phyloP scores from a whole-genome alignment of 1,139 yeast species.

The Diutina rugosa region DNA sequence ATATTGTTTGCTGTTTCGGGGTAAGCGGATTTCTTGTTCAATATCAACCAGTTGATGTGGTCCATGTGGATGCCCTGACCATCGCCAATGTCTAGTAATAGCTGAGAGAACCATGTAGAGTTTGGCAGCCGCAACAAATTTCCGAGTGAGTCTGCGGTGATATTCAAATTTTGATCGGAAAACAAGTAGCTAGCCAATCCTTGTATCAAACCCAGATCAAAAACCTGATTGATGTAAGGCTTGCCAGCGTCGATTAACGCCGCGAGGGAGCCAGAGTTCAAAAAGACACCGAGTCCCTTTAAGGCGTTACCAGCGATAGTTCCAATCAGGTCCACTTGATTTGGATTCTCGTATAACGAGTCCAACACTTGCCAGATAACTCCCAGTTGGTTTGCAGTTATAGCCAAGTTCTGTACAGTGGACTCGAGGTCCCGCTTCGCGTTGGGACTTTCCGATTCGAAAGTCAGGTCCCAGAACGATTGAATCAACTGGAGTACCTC shows the following conservation, averaged over 20 bases:
- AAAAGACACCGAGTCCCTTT: neutral
- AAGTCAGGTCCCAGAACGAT: neutral
- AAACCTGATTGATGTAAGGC: neutral
- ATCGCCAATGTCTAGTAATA: slow-evolving; percentile 7
- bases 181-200: neutral
- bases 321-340: neutral
- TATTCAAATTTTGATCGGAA: neutral
- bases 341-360: neutral
- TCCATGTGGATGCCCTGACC: slow-evolving; percentile 14
- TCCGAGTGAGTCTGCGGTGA: slow-evolving; percentile 7
- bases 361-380: neutral
- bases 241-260: neutral
- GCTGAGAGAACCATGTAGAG: slow-evolving; percentile 2
- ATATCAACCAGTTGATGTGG: slow-evolving; percentile 6
- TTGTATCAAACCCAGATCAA: neutral
- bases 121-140: slow-evolving; percentile 4
- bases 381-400: neutral
- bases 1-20: slow-evolving; percentile 1
- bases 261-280: neutral
- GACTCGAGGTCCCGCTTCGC: neutral
- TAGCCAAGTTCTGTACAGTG: neutral
- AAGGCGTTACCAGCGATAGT: neutral
- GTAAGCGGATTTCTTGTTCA: neutral
- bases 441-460: neutral
- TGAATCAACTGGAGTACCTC: neutral